Conservation (phyloP, 306 rosid species). For the Casuarina equisetifolia region DNA sequence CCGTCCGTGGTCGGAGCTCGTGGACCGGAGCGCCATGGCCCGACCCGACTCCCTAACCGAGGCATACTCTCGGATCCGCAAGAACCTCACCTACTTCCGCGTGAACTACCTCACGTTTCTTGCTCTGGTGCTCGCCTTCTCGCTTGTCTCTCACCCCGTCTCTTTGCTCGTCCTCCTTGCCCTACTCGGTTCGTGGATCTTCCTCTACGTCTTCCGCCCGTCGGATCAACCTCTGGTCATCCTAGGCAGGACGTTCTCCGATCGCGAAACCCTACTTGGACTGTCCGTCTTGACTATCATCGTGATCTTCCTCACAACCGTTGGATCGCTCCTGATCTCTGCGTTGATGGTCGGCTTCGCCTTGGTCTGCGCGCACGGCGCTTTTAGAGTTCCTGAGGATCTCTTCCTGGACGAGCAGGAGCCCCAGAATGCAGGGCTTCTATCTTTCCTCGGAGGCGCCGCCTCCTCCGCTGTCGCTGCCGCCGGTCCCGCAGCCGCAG, state of each 20-base stretch:
- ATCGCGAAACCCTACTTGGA: constrained; percentile 71
- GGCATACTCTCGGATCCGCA: constrained; percentile 92
- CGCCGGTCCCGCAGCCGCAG: constrained; percentile 52
- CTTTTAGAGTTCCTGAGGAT: constrained; percentile 88
- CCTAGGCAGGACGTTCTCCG: constrained; percentile 74
- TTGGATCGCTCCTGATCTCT: constrained; percentile 89
- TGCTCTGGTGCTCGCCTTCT: constrained; percentile 58
- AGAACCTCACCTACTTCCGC: constrained; percentile 78
- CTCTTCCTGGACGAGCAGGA: constrained; percentile 90
- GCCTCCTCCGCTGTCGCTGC: constrained; percentile 57
- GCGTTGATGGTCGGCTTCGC: constrained; percentile 72
- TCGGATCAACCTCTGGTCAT: constrained; percentile 83
- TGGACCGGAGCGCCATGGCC: constrained; percentile 64
- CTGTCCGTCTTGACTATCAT: constrained; percentile 60
- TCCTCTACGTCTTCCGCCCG: constrained; percentile 77
- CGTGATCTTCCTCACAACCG: constrained; percentile 78
- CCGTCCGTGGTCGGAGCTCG: constrained; percentile 85
- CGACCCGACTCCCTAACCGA: constrained; percentile 78
- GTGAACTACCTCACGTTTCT: constrained; percentile 76
- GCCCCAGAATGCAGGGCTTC: constrained; percentile 65
- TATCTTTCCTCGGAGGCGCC: constrained; percentile 87
- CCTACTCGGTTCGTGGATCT: constrained; percentile 77
- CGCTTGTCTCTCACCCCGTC: constrained; percentile 81
- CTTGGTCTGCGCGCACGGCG: constrained; percentile 72
- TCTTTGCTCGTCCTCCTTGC: constrained; percentile 77